Conservation (phyloP, 345 rosid genomes). For the Eucalyptus regnans region DNA sequence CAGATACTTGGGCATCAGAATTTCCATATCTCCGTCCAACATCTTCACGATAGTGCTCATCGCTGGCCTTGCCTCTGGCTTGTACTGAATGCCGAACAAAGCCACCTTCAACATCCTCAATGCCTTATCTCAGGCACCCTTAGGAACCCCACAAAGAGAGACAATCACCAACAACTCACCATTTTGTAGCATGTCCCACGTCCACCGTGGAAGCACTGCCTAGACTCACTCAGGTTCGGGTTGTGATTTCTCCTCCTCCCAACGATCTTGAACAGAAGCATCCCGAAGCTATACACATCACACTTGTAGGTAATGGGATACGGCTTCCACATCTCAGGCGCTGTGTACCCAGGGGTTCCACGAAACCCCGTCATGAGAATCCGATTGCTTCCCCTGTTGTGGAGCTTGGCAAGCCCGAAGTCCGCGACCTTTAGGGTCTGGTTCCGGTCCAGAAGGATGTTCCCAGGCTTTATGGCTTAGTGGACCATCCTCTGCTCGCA, state of each 20-base stretch:
- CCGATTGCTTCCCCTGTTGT: too few species aligned
- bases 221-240: background rate
- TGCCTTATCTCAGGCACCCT: background rate
- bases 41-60: background rate
- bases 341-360: background rate
- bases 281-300: background rate
- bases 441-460: too few species aligned
- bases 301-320: background rate
- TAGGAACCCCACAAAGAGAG: background rate
- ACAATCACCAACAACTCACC: background rate
- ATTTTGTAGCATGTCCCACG: background rate
- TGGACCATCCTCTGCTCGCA: too few species aligned
- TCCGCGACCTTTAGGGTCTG: accelerated
- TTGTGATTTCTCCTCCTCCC: background rate
- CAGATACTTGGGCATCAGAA: background rate
- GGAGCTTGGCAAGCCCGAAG: too few species aligned
- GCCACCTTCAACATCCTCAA: background rate
- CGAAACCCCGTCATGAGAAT: accelerated
- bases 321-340: background rate
- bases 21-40: background rate
- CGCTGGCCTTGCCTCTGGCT: background rate
- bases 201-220: background rate
- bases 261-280: background rate
- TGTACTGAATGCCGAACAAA: background rate
- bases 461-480: too few species aligned